These are phyloP conservation scores for Tolypocladium inflatum DNA, from an alignment of 2,329 filamentous ascomycete species.

Conservation along the genomic window DNA sequence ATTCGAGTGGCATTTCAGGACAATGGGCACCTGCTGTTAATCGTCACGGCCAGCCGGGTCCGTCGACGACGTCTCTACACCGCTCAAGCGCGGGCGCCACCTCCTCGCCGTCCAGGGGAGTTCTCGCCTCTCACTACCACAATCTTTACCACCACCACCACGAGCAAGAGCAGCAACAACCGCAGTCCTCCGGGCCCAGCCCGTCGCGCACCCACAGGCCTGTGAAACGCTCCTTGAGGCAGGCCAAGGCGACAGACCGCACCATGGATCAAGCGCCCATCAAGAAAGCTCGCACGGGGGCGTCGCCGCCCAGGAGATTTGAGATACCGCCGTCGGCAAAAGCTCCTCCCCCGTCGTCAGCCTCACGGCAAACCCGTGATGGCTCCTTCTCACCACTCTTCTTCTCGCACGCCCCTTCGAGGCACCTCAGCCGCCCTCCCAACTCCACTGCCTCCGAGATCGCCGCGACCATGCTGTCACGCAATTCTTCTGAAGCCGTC, in stretches of 20 bases:
- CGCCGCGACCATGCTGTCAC: constrained; percentile 36
- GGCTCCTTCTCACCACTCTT: constrained; percentile 41
- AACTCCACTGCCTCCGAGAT: constrained; percentile 30
- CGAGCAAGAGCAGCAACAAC: not conserved
- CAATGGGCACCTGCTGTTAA: constrained; percentile 10
- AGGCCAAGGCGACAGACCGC: constrained; percentile 10
- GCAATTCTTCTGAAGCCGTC: constrained; percentile 30
- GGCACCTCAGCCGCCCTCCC: constrained; percentile 25
- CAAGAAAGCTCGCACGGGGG: constrained; percentile 40
- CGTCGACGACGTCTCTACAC: not conserved
- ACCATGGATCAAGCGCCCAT: constrained; percentile 24
- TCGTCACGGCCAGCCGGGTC: constrained; percentile 5
- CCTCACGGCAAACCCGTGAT: constrained; percentile 19
- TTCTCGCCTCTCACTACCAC: not conserved
- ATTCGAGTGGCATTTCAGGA: constrained; percentile 1
- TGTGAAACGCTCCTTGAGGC: constrained; percentile 16
- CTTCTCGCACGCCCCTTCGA: constrained; percentile 35
- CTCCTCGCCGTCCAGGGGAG: not conserved
- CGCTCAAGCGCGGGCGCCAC: not conserved
- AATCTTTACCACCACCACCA: not conserved
- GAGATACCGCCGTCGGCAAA: constrained; percentile 27
- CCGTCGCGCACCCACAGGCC: constrained; percentile 8
- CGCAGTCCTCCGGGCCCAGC: constrained; percentile 1
- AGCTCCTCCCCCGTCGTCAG: constrained; percentile 6
- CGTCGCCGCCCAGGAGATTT: constrained; percentile 33